Evolutionary conservation across 1,284 basidiomycete genomes (phyloP).

Genomic region (Afroboletus lepidellus): DNA sequence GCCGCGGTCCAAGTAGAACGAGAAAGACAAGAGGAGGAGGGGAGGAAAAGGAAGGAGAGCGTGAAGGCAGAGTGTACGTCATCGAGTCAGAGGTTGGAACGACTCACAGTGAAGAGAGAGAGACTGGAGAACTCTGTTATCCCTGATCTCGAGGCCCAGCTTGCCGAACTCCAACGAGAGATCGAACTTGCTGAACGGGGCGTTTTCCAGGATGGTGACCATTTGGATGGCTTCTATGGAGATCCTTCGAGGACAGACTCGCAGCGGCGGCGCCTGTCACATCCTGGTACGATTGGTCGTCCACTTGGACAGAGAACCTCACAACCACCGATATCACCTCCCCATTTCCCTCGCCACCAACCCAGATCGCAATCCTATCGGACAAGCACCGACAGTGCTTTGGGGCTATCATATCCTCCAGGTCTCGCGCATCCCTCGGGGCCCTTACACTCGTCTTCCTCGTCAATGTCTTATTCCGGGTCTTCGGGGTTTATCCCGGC

Average conservation of each 20-base stretch:
- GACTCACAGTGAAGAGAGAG: constrained; percentile 51
- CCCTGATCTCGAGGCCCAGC: constrained; percentile 54
- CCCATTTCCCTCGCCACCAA: constrained; percentile 28
- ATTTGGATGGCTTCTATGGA: constrained; percentile 17
- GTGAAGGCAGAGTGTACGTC: constrained; percentile 47
- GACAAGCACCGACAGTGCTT: constrained; percentile 12
- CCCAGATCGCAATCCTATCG: constrained; percentile 30
- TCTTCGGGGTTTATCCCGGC: constrained; percentile 15
- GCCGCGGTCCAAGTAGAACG: constrained; percentile 44
- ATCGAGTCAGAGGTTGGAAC: constrained; percentile 51
- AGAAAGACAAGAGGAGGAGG: constrained; percentile 53
- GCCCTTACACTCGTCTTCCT: constrained; percentile 15
- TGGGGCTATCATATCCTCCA: constrained; percentile 14
- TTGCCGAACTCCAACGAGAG: constrained; percentile 48
- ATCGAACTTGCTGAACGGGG: constrained; percentile 43
- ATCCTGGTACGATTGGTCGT: constrained; percentile 32
- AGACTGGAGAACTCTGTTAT: constrained; percentile 49
- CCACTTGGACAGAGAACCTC: constrained; percentile 15
- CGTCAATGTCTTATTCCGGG: constrained; percentile 19
- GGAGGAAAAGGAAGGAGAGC: constrained; percentile 57
- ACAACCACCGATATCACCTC: constrained; percentile 25
- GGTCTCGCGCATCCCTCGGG: constrained; percentile 18
- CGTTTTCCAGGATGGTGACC: constrained; percentile 12
- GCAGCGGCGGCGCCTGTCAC: constrained; percentile 27
- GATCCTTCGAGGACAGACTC: constrained; percentile 17